A percentile compares a stretch with the other conserved stretches of the same genome.
These are phyloP conservation scores for Poterioochromonas sp. DNA, from an alignment of 352 stramenopile species.

Conservation along the genomic window DNA sequence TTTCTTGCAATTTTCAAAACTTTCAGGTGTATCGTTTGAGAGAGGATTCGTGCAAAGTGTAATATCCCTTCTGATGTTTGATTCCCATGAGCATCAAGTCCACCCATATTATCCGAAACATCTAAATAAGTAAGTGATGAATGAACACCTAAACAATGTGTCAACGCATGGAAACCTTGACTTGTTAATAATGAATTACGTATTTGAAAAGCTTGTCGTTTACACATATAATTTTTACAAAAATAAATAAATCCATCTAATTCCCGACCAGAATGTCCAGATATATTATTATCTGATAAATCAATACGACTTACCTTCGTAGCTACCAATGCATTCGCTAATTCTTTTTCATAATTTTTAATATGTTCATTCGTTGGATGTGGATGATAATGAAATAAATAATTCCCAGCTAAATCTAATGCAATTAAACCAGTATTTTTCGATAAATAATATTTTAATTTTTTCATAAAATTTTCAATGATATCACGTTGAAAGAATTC, in stretches of 20 bases:
- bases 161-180: not conserved
- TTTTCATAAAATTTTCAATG: conserved; percentile 3
- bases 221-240: not conserved
- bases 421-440: not conserved
- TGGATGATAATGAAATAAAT: conserved; percentile 14
- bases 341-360: conserved; percentile 26
- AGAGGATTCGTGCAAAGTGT: not conserved
- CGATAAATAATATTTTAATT: not conserved
- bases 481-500: not conserved
- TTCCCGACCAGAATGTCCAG: not conserved
- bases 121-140: conserved; percentile 28
- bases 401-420: conserved; percentile 27
- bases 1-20: conserved; percentile 22
- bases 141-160: not conserved
- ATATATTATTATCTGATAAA: conserved; percentile 22
- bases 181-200: not conserved
- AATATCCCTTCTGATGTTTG: not conserved
- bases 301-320: not conserved
- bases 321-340: not conserved
- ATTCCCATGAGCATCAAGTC: conserved; percentile 12
- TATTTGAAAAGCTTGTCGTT: not conserved
- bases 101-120: conserved; percentile 16
- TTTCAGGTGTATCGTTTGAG: not conserved
- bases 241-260: conserved; percentile 20
- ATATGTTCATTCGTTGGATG: not conserved